A percentile compares a stretch with the other conserved stretches of the same genome.
Evolutionary conservation across 2,329 filamentous ascomycete genomes (phyloP).

Genomic region (Fusarium duplospermum): DNA sequence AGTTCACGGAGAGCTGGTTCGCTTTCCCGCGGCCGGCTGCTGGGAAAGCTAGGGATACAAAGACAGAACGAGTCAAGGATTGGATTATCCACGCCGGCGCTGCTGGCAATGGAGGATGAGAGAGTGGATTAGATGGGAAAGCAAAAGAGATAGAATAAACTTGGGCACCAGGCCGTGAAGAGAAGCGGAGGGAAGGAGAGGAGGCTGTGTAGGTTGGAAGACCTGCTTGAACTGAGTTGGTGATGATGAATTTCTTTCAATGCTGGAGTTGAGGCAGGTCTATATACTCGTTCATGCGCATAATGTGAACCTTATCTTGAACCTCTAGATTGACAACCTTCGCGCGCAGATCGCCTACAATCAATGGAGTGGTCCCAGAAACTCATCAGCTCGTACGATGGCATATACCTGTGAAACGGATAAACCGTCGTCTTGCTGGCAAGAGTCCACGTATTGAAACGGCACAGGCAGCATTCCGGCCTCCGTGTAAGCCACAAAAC

Average conservation of each 20-base stretch:
- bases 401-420: conserved; percentile 26
- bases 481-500: conserved; percentile 1
- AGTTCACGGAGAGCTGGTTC: conserved; percentile 16
- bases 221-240: conserved; percentile 23
- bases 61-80: conserved; percentile 33
- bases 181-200: conserved; percentile 1
- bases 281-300: conserved; percentile 21
- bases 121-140: conserved; percentile 1
- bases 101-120: conserved; percentile 18
- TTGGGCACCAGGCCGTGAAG: conserved; percentile 14
- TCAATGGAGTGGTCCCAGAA: conserved; percentile 30
- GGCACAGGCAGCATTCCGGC: background rate
- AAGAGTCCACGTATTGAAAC: conserved; percentile 16
- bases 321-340: background rate
- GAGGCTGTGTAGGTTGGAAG: background rate
- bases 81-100: conserved; percentile 37
- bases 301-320: background rate
- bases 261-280: conserved; percentile 5
- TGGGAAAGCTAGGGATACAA: conserved; percentile 33
- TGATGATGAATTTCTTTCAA: conserved; percentile 9
- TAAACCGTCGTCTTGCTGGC: background rate
- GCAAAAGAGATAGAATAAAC: background rate
- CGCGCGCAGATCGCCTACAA: background rate
- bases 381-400: conserved; percentile 32
- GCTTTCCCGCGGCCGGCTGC: conserved; percentile 30